Base-by-base conservation (phyloP, 2,329 filamentous ascomycete species). In the Aspergillus viridinutans region DNA sequence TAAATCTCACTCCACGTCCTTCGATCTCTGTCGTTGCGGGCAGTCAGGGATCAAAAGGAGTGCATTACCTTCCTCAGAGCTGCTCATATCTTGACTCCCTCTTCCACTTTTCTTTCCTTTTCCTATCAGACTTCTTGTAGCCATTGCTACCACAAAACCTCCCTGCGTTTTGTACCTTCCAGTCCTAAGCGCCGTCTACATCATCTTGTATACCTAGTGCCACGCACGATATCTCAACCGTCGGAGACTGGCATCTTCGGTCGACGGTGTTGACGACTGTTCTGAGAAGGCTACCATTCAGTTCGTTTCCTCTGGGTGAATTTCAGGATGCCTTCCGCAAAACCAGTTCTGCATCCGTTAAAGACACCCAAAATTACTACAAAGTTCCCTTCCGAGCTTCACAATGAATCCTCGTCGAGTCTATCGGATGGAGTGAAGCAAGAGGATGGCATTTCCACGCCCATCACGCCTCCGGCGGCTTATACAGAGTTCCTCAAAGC, bases 401-500 rank as follows among this genome's bases (percentile, higher is more conserved):
- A 87, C 49, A 84, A 83, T 63, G 92, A 87, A 62, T 67, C 68
- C 29, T 61, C 64, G 6, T 61, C 86, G 50, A 79, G 78, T 52
- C 80, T 81, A 49, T 80, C 84, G 21, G 77, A 81, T 52, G 82
- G 83, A 64, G 83, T 92, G 79, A 94, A 92, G 74, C 83, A 89
- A 64, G 81, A 88, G 56, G 83, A 86, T 58, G 75, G 81, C 48
- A 75, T 85, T 57, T 88, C 86, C 76, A 97, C 92, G 4, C 92
- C 92, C 50, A 96, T 97, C 73, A 95, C 90, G 52, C 93, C 93
- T 53, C 93, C 93, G 3, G 81, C 84, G 23, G 92, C 93, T 57
- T 97, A 97, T 72, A 88, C 90, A 64, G 92, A 97, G 69, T 97
- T 97, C 71, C 86, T 97, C 61, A 93, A 92, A 76, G 86, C 87